Conservation (phyloP, 2,329 filamentous ascomycete genomes). For the Talaromyces sp. region DNA sequence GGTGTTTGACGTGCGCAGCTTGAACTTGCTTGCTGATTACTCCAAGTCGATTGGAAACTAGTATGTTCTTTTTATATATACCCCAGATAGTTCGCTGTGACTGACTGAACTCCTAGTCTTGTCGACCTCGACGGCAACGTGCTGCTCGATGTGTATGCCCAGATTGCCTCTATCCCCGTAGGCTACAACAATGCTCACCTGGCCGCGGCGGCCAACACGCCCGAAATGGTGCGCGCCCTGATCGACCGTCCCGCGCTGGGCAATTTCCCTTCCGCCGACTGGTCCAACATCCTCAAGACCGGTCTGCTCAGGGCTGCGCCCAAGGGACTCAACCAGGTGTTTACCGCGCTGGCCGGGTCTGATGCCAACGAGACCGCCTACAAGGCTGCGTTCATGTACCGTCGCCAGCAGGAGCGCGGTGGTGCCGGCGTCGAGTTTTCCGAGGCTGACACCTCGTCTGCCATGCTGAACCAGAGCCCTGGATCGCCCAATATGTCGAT, state of each 20-base stretch:
- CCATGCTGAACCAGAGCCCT: conserved; percentile 77
- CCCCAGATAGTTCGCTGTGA: no score
- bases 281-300: conserved; percentile 71
- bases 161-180: conserved; percentile 88
- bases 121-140: conserved; percentile 48
- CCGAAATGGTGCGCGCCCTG: conserved; percentile 72
- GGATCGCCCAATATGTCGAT: conserved; percentile 77
- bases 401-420: conserved; percentile 73
- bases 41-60: conserved; percentile 75
- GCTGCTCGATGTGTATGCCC: conserved; percentile 56
- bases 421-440: conserved; percentile 74
- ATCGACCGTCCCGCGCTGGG: conserved; percentile 87
- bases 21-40: conserved; percentile 80
- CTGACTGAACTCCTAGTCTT: conserved; percentile 26
- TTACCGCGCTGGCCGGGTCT: conserved; percentile 82
- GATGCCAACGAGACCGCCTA: conserved; percentile 93
- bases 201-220: conserved; percentile 62
- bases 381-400: conserved; percentile 95
- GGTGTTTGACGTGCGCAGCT: conserved; percentile 78
- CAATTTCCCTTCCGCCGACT: conserved; percentile 84
- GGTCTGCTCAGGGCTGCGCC: conserved; percentile 80
- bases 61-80: conserved; percentile 26
- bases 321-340: conserved; percentile 79
- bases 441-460: conserved; percentile 64
- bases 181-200: conserved; percentile 87